A percentile compares a stretch with the other conserved stretches of the same genome.
phyloP scores from a whole-genome alignment of 306 rosid genomes.

The Citrullus mucosospermus region DNA sequence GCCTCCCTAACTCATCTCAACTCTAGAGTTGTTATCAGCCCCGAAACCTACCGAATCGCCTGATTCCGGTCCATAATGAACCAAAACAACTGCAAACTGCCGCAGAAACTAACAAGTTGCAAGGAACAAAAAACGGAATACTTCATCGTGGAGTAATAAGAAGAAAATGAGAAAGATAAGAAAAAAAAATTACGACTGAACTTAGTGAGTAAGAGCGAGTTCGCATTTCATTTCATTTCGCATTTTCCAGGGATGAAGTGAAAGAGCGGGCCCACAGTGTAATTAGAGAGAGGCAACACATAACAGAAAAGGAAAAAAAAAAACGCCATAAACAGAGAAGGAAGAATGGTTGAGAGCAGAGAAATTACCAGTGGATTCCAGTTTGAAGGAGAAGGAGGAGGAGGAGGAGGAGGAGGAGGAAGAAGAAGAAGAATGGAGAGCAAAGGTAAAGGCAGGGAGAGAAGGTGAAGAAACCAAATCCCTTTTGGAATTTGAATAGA shows the following conservation, averaged over 20 bases:
- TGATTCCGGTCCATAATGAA: background rate
- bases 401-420: background rate
- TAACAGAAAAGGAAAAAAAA: background rate
- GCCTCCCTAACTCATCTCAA: background rate
- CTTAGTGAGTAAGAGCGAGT: background rate
- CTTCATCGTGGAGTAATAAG: background rate
- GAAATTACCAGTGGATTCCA: conserved; percentile 1
- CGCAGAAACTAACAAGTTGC: background rate
- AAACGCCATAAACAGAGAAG: background rate
- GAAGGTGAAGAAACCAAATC: background rate
- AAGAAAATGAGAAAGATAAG: background rate
- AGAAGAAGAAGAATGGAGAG: background rate
- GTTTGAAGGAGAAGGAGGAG: background rate
- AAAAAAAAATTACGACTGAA: background rate
- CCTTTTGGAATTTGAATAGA: background rate
- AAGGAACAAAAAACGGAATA: background rate
- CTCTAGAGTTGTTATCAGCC: background rate
- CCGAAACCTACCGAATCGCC: background rate
- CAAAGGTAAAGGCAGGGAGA: background rate
- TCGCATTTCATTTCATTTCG: background rate
- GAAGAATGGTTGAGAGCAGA: background rate
- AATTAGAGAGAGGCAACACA: background rate
- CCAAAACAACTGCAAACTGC: background rate
- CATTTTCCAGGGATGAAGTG: background rate
- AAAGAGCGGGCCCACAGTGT: background rate